A percentile compares a stretch with the other conserved stretches of the same genome.
Conservation (phyloP, 768 basidiomycete genomes). For the Symmetrospora coprosmae region DNA sequence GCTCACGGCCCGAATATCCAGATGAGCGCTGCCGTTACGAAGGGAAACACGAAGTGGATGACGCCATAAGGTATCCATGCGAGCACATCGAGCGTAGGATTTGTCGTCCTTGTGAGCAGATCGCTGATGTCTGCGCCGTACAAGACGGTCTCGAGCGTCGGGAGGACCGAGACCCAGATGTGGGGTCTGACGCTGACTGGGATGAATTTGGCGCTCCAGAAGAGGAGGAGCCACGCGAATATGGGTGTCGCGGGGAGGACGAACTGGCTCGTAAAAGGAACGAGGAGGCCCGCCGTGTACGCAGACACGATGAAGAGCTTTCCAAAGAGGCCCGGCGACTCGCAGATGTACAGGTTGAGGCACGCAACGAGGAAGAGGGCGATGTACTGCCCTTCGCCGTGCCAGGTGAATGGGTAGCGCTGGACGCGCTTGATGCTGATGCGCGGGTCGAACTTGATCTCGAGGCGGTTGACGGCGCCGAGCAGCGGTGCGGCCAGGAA, state of each 20-base stretch:
- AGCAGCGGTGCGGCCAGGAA: conserved; percentile 20
- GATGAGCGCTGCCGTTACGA: conserved; percentile 66
- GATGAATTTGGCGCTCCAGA: conserved; percentile 74
- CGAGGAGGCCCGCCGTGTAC: conserved; percentile 43
- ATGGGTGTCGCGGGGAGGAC: conserved; percentile 62
- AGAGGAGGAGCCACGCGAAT: conserved; percentile 70
- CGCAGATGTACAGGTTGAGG: conserved; percentile 19
- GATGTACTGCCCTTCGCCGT: conserved; percentile 29
- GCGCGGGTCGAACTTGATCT: conserved; percentile 29
- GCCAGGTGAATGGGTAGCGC: conserved; percentile 26
- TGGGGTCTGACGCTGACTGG: conserved; percentile 54
- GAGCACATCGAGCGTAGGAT: conserved; percentile 75
- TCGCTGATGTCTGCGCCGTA: conserved; percentile 98
- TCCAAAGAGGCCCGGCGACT: conserved; percentile 31
- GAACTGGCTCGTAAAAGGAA: conserved; percentile 60
- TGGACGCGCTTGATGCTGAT: conserved; percentile 22
- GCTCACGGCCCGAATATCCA: conserved; percentile 74
- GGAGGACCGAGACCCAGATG: conserved; percentile 81
- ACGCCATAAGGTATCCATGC: conserved; percentile 98
- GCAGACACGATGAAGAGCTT: conserved; percentile 52
- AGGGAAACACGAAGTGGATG: conserved; percentile 71
- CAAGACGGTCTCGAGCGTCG: conserved; percentile 82
- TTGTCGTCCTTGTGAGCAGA: conserved; percentile 84
- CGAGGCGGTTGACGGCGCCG: conserved; percentile 26
- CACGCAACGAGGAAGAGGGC: conserved; percentile 26